Conservation (phyloP, 1,284 basidiomycete species). For the Gastroboletus turbinatus region DNA sequence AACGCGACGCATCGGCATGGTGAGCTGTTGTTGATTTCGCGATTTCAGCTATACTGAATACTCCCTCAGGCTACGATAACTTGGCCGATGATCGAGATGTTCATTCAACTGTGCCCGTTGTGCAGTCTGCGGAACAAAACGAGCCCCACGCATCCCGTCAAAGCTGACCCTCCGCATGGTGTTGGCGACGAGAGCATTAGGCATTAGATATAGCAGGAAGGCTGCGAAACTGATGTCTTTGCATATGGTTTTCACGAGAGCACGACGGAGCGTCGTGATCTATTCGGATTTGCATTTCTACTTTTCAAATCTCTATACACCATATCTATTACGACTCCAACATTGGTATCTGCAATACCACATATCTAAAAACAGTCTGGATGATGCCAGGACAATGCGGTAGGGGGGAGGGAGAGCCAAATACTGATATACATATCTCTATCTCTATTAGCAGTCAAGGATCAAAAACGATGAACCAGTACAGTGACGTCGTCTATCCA, state of each 20-base stretch:
- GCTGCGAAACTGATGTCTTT: not conserved
- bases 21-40: slow-evolving; percentile 36
- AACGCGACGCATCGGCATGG: slow-evolving; percentile 56
- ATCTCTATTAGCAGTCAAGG: slow-evolving; percentile 7
- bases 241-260: not conserved
- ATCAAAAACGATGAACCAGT: slow-evolving; percentile 44
- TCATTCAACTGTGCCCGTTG: slow-evolving; percentile 59
- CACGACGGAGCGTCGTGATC: not conserved
- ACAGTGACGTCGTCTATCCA: slow-evolving; percentile 77
- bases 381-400: not conserved
- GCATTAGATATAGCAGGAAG: slow-evolving; percentile 5
- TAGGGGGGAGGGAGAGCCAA: not conserved
- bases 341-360: slow-evolving; percentile 10
- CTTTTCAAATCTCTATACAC: slow-evolving; percentile 15
- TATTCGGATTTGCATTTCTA: slow-evolving; percentile 14
- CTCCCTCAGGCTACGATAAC: slow-evolving; percentile 55
- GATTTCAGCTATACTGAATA: slow-evolving; percentile 11
- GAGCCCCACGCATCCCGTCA: slow-evolving; percentile 19
- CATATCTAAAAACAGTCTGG: slow-evolving; percentile 4
- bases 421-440: slow-evolving; percentile 1
- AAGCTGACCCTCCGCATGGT: slow-evolving; percentile 16
- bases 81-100: slow-evolving; percentile 73
- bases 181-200: slow-evolving; percentile 17
- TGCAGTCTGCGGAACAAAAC: slow-evolving; percentile 45
- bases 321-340: slow-evolving; percentile 14